Evolutionary conservation across 2,329 filamentous ascomycete species (phyloP).

Genomic region (Dactylellina drechsleri): DNA sequence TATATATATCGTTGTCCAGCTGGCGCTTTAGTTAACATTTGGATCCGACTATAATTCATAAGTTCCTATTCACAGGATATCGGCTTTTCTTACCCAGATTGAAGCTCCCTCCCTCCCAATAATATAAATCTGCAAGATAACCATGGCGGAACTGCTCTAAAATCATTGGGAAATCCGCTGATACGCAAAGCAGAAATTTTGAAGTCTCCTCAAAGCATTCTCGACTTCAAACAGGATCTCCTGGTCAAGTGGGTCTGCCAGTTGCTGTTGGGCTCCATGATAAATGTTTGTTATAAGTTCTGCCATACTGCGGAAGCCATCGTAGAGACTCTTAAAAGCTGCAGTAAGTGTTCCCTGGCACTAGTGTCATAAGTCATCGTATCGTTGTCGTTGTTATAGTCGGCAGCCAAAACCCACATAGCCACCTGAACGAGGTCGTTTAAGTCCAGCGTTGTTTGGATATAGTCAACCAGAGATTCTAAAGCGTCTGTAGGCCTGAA

Average conservation of each 20-base stretch:
- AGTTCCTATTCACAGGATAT: too few species aligned
- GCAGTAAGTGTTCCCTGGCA: constrained; percentile 2
- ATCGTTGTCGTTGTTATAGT: background rate
- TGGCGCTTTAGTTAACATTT: too few species aligned
- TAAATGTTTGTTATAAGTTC: constrained; percentile 23
- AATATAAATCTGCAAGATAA: too few species aligned
- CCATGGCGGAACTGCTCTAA: too few species aligned
- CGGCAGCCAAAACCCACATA: constrained; percentile 22
- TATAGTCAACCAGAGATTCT: background rate
- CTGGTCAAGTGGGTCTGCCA: constrained; percentile 5
- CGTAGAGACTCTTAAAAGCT: constrained; percentile 18
- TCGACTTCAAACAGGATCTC: constrained; percentile 6
- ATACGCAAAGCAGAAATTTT: constrained; percentile 27
- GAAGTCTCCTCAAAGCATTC: constrained; percentile 17
- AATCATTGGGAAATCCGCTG: background rate
- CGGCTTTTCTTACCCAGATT: too few species aligned
- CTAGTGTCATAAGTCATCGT: constrained; percentile 21
- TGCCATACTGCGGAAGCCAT: constrained; percentile 22
- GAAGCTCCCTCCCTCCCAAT: too few species aligned
- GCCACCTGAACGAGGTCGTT: constrained; percentile 19
- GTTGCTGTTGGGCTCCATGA: background rate
- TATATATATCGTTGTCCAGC: too few species aligned
- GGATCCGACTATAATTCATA: too few species aligned
- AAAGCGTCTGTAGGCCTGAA: constrained; percentile 7
- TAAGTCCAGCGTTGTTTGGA: constrained; percentile 12